A percentile compares a stretch with the other conserved stretches of the same genome.
Evolutionary conservation across 495 filamentous ascomycete species (phyloP).

Genomic region (Xanthoparmelia taractica): DNA sequence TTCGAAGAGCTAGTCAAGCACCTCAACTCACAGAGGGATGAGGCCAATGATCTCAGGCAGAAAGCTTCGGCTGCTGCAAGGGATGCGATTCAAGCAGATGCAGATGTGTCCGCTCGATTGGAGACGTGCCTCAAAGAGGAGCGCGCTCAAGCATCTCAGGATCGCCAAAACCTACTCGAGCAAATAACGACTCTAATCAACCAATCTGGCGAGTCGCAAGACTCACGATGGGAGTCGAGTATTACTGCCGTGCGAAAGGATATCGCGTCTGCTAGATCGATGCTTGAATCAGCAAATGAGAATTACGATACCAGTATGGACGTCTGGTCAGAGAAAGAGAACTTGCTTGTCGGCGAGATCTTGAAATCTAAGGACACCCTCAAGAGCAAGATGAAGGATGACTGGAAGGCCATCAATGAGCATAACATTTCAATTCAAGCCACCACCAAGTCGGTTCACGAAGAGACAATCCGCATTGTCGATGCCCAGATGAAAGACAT

Average conservation of each 20-base stretch:
- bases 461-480: conserved; percentile 85
- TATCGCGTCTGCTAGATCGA: conserved; percentile 51
- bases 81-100: conserved; percentile 56
- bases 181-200: conserved; percentile 73
- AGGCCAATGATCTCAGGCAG: conserved; percentile 61
- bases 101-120: conserved; percentile 56
- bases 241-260: conserved; percentile 53
- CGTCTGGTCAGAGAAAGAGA: conserved; percentile 63
- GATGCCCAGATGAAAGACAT: conserved; percentile 82
- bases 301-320: conserved; percentile 67
- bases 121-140: conserved; percentile 70
- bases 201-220: conserved; percentile 62
- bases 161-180: conserved; percentile 62
- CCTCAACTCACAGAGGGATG: conserved; percentile 66
- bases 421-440: conserved; percentile 72
- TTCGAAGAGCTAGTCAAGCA: conserved; percentile 73
- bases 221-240: conserved; percentile 58
- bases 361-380: conserved; percentile 63
- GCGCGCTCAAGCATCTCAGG: conserved; percentile 58
- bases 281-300: conserved; percentile 54
- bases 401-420: conserved; percentile 80
- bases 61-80: conserved; percentile 62
- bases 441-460: conserved; percentile 78
- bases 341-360: conserved; percentile 60
- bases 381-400: conserved; percentile 73